Evolutionary conservation across 2,329 filamentous ascomycete genomes (phyloP).

Genomic region (Amauroascus verrucosus): DNA sequence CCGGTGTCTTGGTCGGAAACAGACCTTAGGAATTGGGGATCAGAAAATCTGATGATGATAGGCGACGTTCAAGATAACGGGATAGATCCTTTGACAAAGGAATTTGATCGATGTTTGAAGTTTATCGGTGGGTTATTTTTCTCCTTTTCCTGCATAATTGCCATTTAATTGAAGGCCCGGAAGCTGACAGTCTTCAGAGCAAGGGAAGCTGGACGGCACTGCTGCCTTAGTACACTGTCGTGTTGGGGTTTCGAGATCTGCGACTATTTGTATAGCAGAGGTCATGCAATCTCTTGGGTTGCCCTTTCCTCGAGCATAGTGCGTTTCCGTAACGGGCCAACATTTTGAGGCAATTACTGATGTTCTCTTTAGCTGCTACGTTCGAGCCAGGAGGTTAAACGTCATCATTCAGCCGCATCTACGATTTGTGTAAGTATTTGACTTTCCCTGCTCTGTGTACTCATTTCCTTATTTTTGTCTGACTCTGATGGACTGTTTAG

Average conservation of each 20-base stretch:
- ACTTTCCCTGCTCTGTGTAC: too few species aligned
- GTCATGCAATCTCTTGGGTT: slow-evolving; percentile 75
- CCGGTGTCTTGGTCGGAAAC: slow-evolving; percentile 68
- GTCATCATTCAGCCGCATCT: slow-evolving; percentile 98
- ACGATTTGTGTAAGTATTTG: slow-evolving; percentile 61
- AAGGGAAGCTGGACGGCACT: slow-evolving; percentile 62
- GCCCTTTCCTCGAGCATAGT: slow-evolving; percentile 84
- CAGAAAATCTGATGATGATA: slow-evolving; percentile 68
- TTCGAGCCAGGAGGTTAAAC: slow-evolving; percentile 81
- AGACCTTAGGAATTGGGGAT: slow-evolving; percentile 61
- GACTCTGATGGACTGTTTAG: slow-evolving; percentile 24
- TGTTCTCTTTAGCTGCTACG: slow-evolving; percentile 58
- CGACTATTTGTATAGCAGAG: slow-evolving; percentile 97
- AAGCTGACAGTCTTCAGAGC: slow-evolving; percentile 45
- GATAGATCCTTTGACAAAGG: slow-evolving; percentile 77
- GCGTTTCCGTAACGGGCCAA: slow-evolving; percentile 25
- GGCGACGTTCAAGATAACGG: slow-evolving; percentile 92
- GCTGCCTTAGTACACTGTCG: slow-evolving; percentile 93
- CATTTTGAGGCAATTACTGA: slow-evolving; percentile 1
- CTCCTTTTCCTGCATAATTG: not conserved
- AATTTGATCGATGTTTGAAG: slow-evolving; percentile 74
- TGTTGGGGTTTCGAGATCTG: slow-evolving; percentile 88
- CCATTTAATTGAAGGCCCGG: not conserved
- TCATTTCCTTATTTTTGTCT: not conserved
- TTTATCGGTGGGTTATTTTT: slow-evolving; percentile 67